A percentile compares a stretch with the other conserved stretches of the same genome.
Evolutionary conservation across 371 early-diverging fungal genomes (phyloP).

Genomic region (Mortierella sp.): DNA sequence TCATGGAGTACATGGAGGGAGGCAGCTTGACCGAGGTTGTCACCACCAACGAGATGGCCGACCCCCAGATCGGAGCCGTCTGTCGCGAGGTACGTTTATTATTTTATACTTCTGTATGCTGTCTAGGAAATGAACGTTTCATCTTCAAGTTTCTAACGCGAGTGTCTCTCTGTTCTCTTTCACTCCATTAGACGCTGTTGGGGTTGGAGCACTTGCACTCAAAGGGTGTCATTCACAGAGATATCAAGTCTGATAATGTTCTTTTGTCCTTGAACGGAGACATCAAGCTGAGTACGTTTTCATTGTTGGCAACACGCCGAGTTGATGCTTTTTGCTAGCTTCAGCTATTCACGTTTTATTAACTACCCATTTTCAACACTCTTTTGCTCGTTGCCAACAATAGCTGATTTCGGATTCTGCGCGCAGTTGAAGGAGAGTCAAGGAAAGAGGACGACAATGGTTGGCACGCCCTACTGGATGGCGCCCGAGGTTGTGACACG

Average conservation of each 20-base stretch:
- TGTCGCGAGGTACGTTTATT: conserved; percentile 76
- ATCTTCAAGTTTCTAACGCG: neutral
- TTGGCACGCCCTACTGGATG: conserved; percentile 97
- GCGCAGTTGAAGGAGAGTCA: conserved; percentile 88
- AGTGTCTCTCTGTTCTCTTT: neutral
- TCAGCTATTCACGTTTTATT: too few species aligned
- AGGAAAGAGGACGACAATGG: conserved; percentile 91
- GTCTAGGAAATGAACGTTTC: neutral
- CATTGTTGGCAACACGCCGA: neutral
- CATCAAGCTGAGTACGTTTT: conserved; percentile 87
- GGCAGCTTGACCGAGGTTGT: conserved; percentile 95
- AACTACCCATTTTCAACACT: neutral
- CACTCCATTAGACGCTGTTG: conserved; percentile 72
- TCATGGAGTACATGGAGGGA: conserved; percentile 99
- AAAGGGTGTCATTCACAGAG: conserved; percentile 96
- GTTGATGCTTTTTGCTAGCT: too few species aligned
- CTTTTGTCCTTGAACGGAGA: conserved; percentile 88
- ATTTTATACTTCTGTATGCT: neutral
- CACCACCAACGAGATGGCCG: conserved; percentile 93
- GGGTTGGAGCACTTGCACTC: conserved; percentile 95
- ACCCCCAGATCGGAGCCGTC: conserved; percentile 96
- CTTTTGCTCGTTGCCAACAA: neutral
- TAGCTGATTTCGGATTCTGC: conserved; percentile 96
- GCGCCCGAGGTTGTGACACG: conserved; percentile 96
- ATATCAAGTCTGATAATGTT: conserved; percentile 98